A percentile compares a stretch with the other conserved stretches of the same genome.
phyloP scores from a whole-genome alignment of 306 rosid species.

The Glycyrrhiza uralensis region DNA sequence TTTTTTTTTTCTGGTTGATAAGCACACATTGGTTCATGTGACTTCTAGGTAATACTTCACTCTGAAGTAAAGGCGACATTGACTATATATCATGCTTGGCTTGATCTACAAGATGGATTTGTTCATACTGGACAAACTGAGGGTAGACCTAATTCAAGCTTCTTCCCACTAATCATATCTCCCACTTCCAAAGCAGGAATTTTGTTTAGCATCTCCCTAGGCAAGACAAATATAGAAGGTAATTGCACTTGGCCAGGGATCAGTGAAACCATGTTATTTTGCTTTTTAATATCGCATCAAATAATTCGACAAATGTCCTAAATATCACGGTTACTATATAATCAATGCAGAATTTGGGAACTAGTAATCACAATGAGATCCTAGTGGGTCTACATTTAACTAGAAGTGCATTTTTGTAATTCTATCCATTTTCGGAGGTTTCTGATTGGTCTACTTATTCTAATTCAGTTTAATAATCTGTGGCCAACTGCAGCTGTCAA shows the following conservation, averaged over 20 bases:
- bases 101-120: constrained; percentile 98
- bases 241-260: constrained; percentile 20
- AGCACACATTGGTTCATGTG: constrained; percentile 28
- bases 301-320: constrained; percentile 8
- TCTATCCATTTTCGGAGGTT: constrained; percentile 8
- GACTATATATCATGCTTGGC: constrained; percentile 86
- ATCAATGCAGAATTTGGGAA: constrained; percentile 4
- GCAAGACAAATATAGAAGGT: constrained; percentile 68
- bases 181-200: constrained; percentile 87
- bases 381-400: neutral
- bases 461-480: constrained; percentile 7
- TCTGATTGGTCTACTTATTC: constrained; percentile 1
- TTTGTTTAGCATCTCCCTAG: constrained; percentile 78
- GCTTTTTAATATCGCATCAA: constrained; percentile 16
- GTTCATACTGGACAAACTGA: constrained; percentile 63
- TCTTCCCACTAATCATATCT: constrained; percentile 81
- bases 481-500: constrained; percentile 3
- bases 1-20: constrained; percentile 17
- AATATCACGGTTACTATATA: neutral
- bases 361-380: neutral
- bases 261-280: constrained; percentile 20
- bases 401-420: constrained; percentile 14
- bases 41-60: constrained; percentile 79
- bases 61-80: constrained; percentile 92
- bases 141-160: constrained; percentile 71